phyloP scores from a whole-genome alignment of 1,284 basidiomycete genomes.

The Ceratobasidium sp. region DNA sequence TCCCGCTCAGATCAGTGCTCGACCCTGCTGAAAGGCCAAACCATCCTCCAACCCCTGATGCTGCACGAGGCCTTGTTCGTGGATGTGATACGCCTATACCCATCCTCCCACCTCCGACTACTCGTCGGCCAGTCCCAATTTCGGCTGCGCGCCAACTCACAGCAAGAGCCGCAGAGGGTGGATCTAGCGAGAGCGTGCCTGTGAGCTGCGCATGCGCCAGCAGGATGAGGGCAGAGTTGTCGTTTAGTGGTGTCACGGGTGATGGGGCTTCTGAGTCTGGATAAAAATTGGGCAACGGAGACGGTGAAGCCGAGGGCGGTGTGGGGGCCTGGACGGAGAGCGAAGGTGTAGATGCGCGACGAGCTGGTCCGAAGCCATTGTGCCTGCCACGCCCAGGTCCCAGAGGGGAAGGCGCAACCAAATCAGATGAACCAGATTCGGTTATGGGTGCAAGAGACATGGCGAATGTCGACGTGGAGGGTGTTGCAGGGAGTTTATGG shows the following conservation, averaged over 20 bases:
- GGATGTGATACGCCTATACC: slow-evolving; percentile 33
- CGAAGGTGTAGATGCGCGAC: slow-evolving; percentile 44
- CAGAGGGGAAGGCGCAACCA: slow-evolving; percentile 32
- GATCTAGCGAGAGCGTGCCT: slow-evolving; percentile 66
- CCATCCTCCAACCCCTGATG: slow-evolving; percentile 25
- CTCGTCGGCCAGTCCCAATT: slow-evolving; percentile 23
- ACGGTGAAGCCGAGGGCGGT: slow-evolving; percentile 53
- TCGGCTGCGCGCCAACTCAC: slow-evolving; percentile 41
- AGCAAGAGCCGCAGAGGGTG: slow-evolving; percentile 48
- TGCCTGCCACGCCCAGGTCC: slow-evolving; percentile 38
- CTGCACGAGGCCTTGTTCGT: slow-evolving; percentile 4
- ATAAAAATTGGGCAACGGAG: slow-evolving; percentile 50
- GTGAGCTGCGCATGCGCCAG: slow-evolving; percentile 86
- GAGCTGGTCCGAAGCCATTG: slow-evolving; percentile 52
- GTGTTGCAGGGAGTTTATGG: slow-evolving; percentile 48
- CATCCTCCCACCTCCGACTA: slow-evolving; percentile 33
- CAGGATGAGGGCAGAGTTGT: slow-evolving; percentile 67
- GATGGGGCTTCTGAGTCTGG: slow-evolving; percentile 38
- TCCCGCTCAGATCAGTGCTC: neutral
- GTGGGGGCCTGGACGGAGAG: slow-evolving; percentile 39
- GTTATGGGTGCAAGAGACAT: slow-evolving; percentile 55
- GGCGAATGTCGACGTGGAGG: slow-evolving; percentile 21
- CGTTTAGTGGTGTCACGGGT: slow-evolving; percentile 8
- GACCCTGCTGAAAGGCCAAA: slow-evolving; percentile 2
- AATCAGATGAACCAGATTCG: slow-evolving; percentile 41